phyloP scores from a whole-genome alignment of 129 eudicot species.

The Kitagawia praeruptora region DNA sequence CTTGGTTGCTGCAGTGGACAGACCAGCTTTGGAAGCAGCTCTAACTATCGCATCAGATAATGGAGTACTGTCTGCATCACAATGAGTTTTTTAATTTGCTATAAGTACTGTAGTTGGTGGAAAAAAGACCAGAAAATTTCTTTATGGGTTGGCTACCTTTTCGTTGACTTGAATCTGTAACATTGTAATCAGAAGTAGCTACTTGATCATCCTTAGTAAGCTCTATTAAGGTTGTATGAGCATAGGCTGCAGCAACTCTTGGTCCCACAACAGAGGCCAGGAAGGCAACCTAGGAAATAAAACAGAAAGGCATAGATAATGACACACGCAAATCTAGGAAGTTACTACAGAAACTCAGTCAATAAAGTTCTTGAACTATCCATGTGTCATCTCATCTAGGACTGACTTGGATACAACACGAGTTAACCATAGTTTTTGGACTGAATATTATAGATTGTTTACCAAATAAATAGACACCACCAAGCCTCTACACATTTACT shows the following conservation, averaged over 20 bases:
- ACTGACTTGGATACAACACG: not conserved
- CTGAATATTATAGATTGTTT: not conserved
- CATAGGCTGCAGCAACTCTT: constrained; percentile 98
- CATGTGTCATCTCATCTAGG: not conserved
- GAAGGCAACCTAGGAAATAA: constrained; percentile 70
- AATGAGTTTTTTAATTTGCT: constrained; percentile 16
- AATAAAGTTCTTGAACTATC: not conserved
- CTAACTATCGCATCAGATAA: constrained; percentile 62
- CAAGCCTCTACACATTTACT: not conserved
- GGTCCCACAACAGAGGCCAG: constrained; percentile 95
- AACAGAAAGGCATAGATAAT: constrained; percentile 7
- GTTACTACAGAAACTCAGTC: not conserved
- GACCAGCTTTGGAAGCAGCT: constrained; percentile 84
- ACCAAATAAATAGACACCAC: not conserved
- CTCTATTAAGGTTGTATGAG: constrained; percentile 83
- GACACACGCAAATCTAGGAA: constrained; percentile 4
- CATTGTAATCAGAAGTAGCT: constrained; percentile 28
- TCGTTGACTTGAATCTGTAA: constrained; percentile 30
- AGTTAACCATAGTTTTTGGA: not conserved
- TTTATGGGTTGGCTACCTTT: constrained; percentile 37
- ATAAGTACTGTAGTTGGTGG: not conserved
- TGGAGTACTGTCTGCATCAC: constrained; percentile 28
- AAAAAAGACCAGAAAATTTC: constrained; percentile 9
- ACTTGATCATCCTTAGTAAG: constrained; percentile 45
- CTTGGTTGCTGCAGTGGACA: constrained; percentile 86